Evolutionary conservation across 768 basidiomycete species (phyloP), one percentile per base, ranked within the genome.

Genomic region (Tricholoma flavovirens): DNA sequence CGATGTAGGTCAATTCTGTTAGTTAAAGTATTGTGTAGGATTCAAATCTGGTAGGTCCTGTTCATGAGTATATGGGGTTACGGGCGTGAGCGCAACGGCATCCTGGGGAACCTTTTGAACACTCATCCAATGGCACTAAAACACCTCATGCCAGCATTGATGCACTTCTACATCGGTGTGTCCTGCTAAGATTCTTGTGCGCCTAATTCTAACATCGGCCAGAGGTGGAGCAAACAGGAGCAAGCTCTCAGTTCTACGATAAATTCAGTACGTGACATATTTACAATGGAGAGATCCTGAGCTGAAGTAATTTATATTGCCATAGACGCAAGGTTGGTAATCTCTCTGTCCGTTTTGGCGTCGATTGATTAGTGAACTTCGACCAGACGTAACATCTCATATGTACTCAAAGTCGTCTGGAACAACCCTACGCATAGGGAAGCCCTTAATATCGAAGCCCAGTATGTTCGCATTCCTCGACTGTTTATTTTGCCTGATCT

Each of bases 151-250:
- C 85, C 90, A 5, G 90, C 90, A 7, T 71, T 99, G 67, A 93
- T 93, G 71, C 83, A 90, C 59, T 97, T 96, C 74, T 99, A 97
- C 69, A 93, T 95, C 54, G 94, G 94, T 92, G 62, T 54, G 83
- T 40, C 9, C 36, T 24, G 10, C 7, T 36, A 35, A 21, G 15
- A 42, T 35, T 15, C n/a, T 19, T 15, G n/a, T 12, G 7, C n/a
- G 30, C 36, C 35, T 55, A 2, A 60, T 51, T 29, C 21, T 19
- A 30, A 46, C 17, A 2, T 45, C 21, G 33, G 1, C 35, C 67
- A 96, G 96, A 98, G 81, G 94, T 98, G 45, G 97, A 99, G 69
- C 88, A 89, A 63, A 99, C 97, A 0, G 97, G 97, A 29, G 92
- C 94, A 19, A 96, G 94, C 66, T 96, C 94, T 0, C 96, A 98